phyloP scores from a whole-genome alignment of 164 flowering plant genomes.

The Sedum album region DNA sequence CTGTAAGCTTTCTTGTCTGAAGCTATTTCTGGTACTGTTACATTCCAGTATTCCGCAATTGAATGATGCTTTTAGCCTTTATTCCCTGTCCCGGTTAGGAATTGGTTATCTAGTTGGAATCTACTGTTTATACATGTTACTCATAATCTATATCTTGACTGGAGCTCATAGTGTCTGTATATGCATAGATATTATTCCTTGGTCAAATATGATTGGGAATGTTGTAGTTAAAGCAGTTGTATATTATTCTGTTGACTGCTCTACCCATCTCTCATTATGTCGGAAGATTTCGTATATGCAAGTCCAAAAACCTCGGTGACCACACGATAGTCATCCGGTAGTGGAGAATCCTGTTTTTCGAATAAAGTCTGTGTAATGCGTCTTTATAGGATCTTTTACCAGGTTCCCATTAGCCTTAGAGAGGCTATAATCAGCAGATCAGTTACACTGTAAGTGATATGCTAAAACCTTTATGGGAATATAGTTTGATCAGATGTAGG shows the following conservation, averaged over 20 bases:
- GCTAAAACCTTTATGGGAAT: neutral
- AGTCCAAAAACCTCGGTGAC: neutral
- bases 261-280: neutral
- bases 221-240: neutral
- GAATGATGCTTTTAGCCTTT: neutral
- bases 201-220: neutral
- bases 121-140: neutral
- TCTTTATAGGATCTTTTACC: constrained; percentile 1
- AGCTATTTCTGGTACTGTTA: neutral
- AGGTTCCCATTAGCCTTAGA: neutral
- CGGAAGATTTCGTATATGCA: neutral
- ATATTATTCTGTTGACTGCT: neutral
- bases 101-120: neutral
- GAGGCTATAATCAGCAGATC: neutral
- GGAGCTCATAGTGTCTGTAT: neutral
- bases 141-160: neutral
- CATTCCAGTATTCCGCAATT: neutral
- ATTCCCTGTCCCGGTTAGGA: neutral
- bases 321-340: neutral
- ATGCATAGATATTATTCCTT: neutral
- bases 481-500: neutral
- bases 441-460: neutral
- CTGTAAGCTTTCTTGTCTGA: neutral
- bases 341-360: neutral
- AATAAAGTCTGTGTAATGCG: neutral